Evolutionary conservation across 2,329 filamentous ascomycete genomes (phyloP).

Genomic region (Aspergillus carbonarius): DNA sequence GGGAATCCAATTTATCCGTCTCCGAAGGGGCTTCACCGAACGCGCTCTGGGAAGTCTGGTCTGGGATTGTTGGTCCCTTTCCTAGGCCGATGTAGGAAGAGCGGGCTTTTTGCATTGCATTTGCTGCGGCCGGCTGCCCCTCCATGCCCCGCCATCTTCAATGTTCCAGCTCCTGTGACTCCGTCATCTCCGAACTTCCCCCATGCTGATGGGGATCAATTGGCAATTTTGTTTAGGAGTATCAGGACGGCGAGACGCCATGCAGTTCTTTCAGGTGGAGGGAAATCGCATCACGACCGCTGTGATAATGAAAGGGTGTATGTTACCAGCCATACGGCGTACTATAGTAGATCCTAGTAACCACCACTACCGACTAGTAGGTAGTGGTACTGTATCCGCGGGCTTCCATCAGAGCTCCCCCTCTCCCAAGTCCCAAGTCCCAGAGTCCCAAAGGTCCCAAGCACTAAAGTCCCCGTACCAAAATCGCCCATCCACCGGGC

Average conservation of each 20-base stretch:
- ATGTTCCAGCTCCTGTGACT: background rate
- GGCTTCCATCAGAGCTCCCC: background rate
- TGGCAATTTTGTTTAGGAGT: background rate
- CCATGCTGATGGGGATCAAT: background rate
- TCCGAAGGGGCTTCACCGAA: slow-evolving; percentile 6
- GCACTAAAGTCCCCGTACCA: background rate
- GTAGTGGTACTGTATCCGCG: background rate
- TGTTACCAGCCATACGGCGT: background rate
- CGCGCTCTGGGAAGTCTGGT: slow-evolving; percentile 6
- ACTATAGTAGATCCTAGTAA: background rate
- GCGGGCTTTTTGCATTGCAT: background rate
- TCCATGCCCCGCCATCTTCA: slow-evolving; percentile 7
- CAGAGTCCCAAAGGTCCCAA: no score
- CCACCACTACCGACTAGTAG: no score
- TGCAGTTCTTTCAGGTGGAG: background rate
- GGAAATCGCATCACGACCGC: background rate
- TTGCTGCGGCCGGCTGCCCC: slow-evolving; percentile 1
- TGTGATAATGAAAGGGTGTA: background rate
- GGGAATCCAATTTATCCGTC: slow-evolving; percentile 1
- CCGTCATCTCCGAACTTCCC: background rate
- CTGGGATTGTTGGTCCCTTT: background rate
- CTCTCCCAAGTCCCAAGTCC: background rate
- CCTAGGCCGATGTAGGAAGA: slow-evolving; percentile 6
- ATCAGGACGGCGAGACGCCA: background rate
- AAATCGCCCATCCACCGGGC: slow-evolving; percentile 5